Conservation (phyloP, 73 alveolate species). For the Symbiodinium pilosum region DNA sequence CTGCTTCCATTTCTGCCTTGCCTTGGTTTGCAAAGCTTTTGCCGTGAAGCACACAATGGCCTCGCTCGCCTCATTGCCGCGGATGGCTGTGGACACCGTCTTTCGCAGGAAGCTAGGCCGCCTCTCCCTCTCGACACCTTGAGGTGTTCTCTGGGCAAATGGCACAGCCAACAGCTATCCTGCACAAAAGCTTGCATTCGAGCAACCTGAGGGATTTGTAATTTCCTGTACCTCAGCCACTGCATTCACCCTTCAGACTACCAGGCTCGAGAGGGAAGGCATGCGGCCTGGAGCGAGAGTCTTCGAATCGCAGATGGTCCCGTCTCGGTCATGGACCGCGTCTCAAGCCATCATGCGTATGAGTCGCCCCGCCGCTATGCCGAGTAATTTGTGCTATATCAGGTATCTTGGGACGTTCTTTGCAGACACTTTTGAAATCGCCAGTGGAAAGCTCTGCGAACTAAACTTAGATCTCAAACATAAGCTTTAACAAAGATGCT, state of each 20-base stretch:
- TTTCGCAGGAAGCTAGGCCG: slow-evolving; percentile 43
- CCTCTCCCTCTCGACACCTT: neutral
- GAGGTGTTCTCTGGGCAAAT: neutral
- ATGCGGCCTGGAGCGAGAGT: neutral
- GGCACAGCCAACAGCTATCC: neutral
- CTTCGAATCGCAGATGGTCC: neutral
- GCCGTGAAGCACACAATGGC: neutral
- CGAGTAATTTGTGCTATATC: too few relatives aligned
- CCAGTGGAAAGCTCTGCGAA: too few relatives aligned
- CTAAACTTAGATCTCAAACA: too few relatives aligned
- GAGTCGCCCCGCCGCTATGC: neutral
- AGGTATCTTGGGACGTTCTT: too few relatives aligned
- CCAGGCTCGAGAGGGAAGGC: too few relatives aligned
- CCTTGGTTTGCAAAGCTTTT: neutral
- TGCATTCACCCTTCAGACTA: neutral
- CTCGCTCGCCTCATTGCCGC: slow-evolving; percentile 51
- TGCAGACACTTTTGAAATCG: too few relatives aligned
- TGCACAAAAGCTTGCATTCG: neutral
- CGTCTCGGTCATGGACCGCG: neutral
- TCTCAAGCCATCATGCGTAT: neutral
- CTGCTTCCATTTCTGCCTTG: slow-evolving; percentile 49
- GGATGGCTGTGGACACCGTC: slow-evolving; percentile 37
- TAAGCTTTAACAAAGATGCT: neutral
- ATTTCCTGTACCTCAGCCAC: neutral
- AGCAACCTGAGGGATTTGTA: neutral